A percentile compares a stretch with the other conserved stretches of the same genome.
phyloP scores from a whole-genome alignment of 345 rosid species.

The Ceriops tagal region DNA sequence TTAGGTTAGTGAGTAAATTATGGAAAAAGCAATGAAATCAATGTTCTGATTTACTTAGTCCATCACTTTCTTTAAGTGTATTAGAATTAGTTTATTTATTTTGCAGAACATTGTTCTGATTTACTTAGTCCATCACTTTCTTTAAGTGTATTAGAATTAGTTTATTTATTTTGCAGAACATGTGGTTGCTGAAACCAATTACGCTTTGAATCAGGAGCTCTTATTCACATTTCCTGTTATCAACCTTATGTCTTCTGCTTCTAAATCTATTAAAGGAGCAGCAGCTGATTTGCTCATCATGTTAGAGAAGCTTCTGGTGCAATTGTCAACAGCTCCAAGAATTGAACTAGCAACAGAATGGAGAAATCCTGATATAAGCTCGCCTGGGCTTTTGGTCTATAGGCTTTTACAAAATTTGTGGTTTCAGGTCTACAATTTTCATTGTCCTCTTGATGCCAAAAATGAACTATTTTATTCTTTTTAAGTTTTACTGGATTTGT shows the following conservation, averaged over 20 bases:
- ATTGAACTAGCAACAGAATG: conserved; percentile 34
- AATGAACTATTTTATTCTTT: not conserved
- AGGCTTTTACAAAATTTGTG: conserved; percentile 70
- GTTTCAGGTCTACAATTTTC: conserved; percentile 62
- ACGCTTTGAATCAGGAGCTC: conserved; percentile 52
- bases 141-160: not conserved
- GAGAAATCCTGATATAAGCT: conserved; percentile 44
- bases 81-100: conserved; percentile 16
- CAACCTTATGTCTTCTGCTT: conserved; percentile 74
- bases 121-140: not conserved
- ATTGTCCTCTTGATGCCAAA: not conserved
- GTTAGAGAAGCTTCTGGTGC: conserved; percentile 55
- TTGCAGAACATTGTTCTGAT: conserved; percentile 46
- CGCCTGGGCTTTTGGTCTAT: conserved; percentile 54
- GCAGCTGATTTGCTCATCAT: conserved; percentile 67
- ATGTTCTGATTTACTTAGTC: not conserved
- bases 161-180: conserved; percentile 40
- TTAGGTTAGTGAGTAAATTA: not conserved
- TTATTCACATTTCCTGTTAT: conserved; percentile 66
- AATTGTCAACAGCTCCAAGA: conserved; percentile 44
- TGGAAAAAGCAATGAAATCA: not conserved
- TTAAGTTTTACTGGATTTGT: no score
- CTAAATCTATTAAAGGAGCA: conserved; percentile 65
- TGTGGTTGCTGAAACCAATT: conserved; percentile 29
- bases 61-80: not conserved